Evolutionary conservation across 352 stramenopile species (phyloP).

Genomic region (Globisporangium echinulatum): DNA sequence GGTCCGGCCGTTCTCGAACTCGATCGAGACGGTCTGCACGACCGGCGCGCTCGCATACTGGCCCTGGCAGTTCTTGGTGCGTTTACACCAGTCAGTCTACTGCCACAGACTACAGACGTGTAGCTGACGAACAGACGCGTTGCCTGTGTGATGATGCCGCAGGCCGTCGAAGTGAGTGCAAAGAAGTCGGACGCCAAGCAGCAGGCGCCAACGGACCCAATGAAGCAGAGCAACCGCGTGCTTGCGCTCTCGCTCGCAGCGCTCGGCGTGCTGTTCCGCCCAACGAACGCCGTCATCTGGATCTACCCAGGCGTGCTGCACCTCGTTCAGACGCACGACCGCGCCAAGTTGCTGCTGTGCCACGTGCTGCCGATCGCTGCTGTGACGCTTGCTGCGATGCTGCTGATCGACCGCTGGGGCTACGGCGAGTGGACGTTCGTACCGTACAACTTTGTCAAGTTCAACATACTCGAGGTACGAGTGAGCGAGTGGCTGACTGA

Average conservation of each 20-base stretch:
- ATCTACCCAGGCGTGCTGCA: conserved; percentile 57
- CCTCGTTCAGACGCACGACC: conserved; percentile 41
- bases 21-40: conserved; percentile 76
- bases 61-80: conserved; percentile 69
- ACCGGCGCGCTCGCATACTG: conserved; percentile 65
- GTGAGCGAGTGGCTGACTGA: too few relatives aligned
- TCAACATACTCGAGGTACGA: conserved; percentile 77
- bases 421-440: conserved; percentile 86
- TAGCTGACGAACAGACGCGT: neutral
- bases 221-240: conserved; percentile 25
- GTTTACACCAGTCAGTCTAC: neutral
- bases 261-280: conserved; percentile 73
- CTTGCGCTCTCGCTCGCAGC: conserved; percentile 53
- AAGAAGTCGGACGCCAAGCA: conserved; percentile 25
- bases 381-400: conserved; percentile 42
- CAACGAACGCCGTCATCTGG: conserved; percentile 76
- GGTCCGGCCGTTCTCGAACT: conserved; percentile 85
- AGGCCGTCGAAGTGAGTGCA: conserved; percentile 17
- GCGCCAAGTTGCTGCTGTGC: conserved; percentile 27
- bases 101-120: neutral
- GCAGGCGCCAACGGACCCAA: conserved; percentile 1
- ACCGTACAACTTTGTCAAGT: conserved; percentile 81
- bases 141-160: neutral
- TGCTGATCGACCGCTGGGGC: conserved; percentile 65
- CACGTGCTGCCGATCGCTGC: conserved; percentile 57